Conservation (phyloP, 176 grass and related monocot species). For the bread wheat (Triticum aestivum) region DNA sequence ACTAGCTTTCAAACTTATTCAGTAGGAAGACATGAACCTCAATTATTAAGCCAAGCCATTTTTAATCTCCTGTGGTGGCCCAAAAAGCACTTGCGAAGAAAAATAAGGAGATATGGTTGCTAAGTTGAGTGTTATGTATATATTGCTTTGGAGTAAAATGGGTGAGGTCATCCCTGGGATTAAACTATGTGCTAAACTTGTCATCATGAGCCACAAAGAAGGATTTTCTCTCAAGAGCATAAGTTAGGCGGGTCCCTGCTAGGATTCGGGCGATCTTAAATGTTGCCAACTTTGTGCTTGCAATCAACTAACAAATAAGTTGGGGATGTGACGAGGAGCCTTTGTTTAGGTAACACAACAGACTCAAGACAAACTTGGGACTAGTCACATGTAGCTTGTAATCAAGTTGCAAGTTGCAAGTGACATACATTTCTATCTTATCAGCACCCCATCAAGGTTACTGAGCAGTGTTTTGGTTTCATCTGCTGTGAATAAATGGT, state of each 20-base stretch:
- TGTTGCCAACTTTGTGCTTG: conserved; percentile 76
- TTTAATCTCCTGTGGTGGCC: conserved; percentile 53
- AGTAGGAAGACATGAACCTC: conserved; percentile 65
- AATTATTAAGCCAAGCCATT: conserved; percentile 69
- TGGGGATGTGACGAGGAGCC: conserved; percentile 43
- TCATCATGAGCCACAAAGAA: conserved; percentile 73
- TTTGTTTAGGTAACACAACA: conserved; percentile 36
- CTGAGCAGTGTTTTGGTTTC: conserved; percentile 16
- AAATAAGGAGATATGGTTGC: conserved; percentile 56
- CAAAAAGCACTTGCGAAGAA: conserved; percentile 54
- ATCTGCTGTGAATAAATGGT: conserved; percentile 28
- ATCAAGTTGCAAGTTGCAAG: conserved; percentile 31
- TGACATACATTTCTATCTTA: conserved; percentile 33
- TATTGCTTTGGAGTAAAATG: conserved; percentile 41
- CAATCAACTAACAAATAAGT: conserved; percentile 61
- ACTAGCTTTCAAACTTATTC: conserved; percentile 74
- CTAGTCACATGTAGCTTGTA: conserved; percentile 42
- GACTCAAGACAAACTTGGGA: conserved; percentile 36
- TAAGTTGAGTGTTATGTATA: conserved; percentile 50
- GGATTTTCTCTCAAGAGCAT: conserved; percentile 76
- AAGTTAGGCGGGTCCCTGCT: conserved; percentile 63
- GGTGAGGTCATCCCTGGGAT: conserved; percentile 66
- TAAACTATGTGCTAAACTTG: conserved; percentile 56
- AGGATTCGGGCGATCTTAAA: conserved; percentile 90
- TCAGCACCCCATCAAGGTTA: conserved; percentile 29